Evolutionary conservation across 2,329 filamentous ascomycete species (phyloP).

Genomic region (Cadophora luteo-olivacea): DNA sequence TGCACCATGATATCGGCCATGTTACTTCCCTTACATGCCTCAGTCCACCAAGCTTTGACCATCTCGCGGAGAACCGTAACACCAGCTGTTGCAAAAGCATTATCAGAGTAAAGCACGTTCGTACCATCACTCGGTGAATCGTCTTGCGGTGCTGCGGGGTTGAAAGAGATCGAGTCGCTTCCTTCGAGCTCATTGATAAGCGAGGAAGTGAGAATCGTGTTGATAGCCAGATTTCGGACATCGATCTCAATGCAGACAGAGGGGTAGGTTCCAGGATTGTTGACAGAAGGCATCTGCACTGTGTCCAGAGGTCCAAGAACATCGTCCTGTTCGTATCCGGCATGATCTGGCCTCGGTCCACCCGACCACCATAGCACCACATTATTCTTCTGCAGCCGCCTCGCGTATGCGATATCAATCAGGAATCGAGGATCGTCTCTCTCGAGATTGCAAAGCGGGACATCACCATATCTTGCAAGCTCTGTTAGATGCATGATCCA

Average conservation of each 20-base stretch:
- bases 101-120: conserved; percentile 81
- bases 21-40: conserved; percentile 85
- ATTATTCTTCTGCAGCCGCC: conserved; percentile 86
- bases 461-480: conserved; percentile 88
- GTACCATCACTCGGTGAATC: conserved; percentile 65
- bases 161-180: conserved; percentile 84
- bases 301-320: conserved; percentile 82
- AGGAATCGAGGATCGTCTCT: conserved; percentile 92
- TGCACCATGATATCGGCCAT: conserved; percentile 99
- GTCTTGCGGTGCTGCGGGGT: conserved; percentile 70
- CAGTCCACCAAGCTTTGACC: conserved; percentile 98
- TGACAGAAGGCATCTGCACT: conserved; percentile 90
- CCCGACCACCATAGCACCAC: conserved; percentile 98
- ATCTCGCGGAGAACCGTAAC: conserved; percentile 93
- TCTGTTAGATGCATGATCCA: conserved; percentile 91
- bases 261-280: conserved; percentile 91
- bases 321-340: conserved; percentile 93
- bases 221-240: conserved; percentile 93
- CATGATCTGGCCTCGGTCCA: conserved; percentile 88
- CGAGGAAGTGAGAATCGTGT: conserved; percentile 95
- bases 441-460: conserved; percentile 94
- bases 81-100: conserved; percentile 90
- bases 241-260: conserved; percentile 97
- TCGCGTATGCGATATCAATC: conserved; percentile 94
- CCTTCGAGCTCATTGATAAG: conserved; percentile 97